phyloP scores from a whole-genome alignment of 805 yeast genomes.

The Hanseniaspora jakobsenii region DNA sequence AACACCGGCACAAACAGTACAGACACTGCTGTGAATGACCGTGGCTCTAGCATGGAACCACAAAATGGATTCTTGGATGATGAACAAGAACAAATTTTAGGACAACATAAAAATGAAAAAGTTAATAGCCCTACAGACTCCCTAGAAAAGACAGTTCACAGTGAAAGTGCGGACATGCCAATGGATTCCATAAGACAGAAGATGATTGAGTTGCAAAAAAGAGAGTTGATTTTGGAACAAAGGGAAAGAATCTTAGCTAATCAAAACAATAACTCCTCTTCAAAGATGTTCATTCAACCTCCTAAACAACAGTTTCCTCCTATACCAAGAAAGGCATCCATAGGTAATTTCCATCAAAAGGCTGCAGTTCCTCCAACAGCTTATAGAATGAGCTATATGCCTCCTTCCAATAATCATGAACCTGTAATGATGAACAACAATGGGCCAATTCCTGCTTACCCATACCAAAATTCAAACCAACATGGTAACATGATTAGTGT shows the following conservation, averaged over 20 bases:
- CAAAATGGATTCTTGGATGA: no score
- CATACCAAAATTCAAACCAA: neutral
- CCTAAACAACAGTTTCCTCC: conserved; percentile 16
- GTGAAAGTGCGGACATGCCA: neutral
- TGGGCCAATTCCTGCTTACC: neutral
- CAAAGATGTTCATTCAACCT: conserved; percentile 1
- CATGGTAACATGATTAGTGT: no score
- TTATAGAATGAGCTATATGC: neutral
- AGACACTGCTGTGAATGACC: conserved; percentile 9
- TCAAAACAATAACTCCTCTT: neutral
- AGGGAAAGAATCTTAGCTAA: conserved; percentile 21
- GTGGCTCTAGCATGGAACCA: conserved; percentile 15
- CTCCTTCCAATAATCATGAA: neutral
- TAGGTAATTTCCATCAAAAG: neutral
- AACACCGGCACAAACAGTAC: conserved; percentile 15
- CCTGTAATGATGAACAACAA: neutral
- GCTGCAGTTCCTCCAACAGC: neutral
- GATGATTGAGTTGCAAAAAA: conserved; percentile 26
- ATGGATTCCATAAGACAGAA: conserved; percentile 23
- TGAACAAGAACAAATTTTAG: no score
- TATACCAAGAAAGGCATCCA: conserved; percentile 20
- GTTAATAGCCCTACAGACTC: conserved; percentile 11
- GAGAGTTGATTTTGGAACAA: conserved; percentile 29
- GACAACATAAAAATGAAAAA: no score
- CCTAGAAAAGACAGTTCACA: neutral